phyloP scores from a whole-genome alignment of 768 basidiomycete genomes.

The Hebeloma cylindrosporum region DNA sequence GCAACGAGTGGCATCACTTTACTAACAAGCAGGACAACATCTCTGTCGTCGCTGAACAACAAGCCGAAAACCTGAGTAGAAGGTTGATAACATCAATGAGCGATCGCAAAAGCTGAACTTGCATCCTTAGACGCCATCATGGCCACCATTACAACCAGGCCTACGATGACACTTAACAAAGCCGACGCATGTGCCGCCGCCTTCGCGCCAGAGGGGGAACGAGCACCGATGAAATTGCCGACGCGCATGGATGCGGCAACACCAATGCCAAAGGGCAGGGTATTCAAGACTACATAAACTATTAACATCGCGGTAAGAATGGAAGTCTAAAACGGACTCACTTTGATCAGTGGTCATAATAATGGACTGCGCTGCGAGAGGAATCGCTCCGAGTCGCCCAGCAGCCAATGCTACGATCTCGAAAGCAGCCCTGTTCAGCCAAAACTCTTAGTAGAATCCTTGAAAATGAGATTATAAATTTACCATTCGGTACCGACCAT shows the following conservation, averaged over 20 bases:
- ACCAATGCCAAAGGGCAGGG: conserved; percentile 75
- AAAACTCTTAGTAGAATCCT: conserved; percentile 1
- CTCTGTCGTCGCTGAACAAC: conserved; percentile 64
- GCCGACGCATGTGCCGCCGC: conserved; percentile 63
- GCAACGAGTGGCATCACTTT: conserved; percentile 74
- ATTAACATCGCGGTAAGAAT: conserved; percentile 4
- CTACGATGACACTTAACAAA: conserved; percentile 59
- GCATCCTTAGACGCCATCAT: conserved; percentile 61
- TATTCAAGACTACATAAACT: conserved; percentile 54
- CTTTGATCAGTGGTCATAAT: conserved; percentile 83
- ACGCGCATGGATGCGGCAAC: conserved; percentile 73
- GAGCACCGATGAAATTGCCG: conserved; percentile 69
- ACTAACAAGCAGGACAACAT: conserved; percentile 58
- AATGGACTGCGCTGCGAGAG: conserved; percentile 73
- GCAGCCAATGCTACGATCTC: conserved; percentile 81
- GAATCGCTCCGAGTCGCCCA: conserved; percentile 62
- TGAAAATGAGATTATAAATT: conserved; percentile 13
- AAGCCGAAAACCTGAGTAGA: conserved; percentile 57
- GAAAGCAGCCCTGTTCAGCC: conserved; percentile 65
- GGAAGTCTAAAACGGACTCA: conserved; percentile 24
- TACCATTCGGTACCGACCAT: conserved; percentile 85
- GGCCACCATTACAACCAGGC: conserved; percentile 55
- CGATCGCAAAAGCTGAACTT: conserved; percentile 17
- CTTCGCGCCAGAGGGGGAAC: conserved; percentile 51
- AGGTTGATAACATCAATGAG: not conserved